Percentiles rank a stretch among this genome's conserved stretches.
phyloP scores from a whole-genome alignment of 208 protist genomes.

The Vickermania ingenoplastis region DNA sequence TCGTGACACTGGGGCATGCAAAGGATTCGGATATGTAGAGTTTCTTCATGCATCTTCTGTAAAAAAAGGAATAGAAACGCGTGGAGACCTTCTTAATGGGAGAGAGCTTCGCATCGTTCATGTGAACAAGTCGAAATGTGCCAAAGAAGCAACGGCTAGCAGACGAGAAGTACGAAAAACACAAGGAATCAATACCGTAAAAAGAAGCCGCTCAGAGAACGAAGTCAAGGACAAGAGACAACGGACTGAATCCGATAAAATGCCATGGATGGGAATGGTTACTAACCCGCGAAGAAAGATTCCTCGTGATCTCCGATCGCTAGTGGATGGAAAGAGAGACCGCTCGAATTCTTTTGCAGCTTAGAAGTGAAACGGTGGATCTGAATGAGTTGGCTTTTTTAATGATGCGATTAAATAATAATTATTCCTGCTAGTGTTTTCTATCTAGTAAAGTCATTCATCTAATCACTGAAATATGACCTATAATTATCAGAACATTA shows the following conservation, averaged over 20 bases:
- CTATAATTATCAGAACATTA: not conserved
- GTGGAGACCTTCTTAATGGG: constrained; percentile 54
- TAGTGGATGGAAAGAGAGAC: constrained; percentile 47
- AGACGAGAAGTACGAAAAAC: constrained; percentile 53
- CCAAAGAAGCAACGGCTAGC: constrained; percentile 33
- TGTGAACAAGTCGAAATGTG: constrained; percentile 77
- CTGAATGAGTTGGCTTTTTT: too few species aligned
- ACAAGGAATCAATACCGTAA: not conserved
- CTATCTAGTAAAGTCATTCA: too few species aligned
- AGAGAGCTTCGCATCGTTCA: constrained; percentile 78
- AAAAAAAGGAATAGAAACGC: constrained; percentile 43
- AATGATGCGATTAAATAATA: too few species aligned
- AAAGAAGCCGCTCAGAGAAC: not conserved
- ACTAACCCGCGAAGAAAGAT: constrained; percentile 85
- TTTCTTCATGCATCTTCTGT: constrained; percentile 51
- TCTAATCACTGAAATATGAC: not conserved
- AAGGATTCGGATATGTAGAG: constrained; percentile 89
- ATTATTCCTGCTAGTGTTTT: too few species aligned
- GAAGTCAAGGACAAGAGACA: not conserved
- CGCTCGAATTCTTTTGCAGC: constrained; percentile 22
- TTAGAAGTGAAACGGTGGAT: constrained; percentile 64
- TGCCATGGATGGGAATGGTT: constrained; percentile 72
- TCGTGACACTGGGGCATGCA: constrained; percentile 66
- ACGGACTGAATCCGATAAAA: constrained; percentile 14
- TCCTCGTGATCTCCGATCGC: constrained; percentile 64